These are phyloP conservation scores for Boletus rex-veris DNA, from an alignment of 768 basidiomycete genomes.

Conservation along the genomic window DNA sequence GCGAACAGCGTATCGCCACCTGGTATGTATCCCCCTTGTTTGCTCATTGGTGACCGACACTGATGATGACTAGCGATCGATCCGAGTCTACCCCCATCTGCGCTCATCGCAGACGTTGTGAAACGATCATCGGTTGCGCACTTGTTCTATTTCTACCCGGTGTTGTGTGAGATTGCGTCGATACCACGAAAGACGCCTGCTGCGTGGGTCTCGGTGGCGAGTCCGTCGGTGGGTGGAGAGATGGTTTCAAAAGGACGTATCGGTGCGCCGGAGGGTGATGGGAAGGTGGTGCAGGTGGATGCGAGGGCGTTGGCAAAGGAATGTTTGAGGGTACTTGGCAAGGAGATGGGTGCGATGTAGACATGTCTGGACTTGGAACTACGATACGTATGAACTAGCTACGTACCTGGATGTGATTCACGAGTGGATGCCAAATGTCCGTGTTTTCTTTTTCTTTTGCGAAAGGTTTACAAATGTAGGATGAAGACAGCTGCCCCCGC, in stretches of 20 bases:
- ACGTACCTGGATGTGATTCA: no score
- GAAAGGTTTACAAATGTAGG: no score
- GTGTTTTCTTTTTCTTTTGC: no score
- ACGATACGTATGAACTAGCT: no score
- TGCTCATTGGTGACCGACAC: not conserved
- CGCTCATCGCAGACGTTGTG: constrained; percentile 65
- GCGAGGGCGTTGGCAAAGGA: constrained; percentile 62
- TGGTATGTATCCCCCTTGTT: constrained; percentile 37
- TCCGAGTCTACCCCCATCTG: constrained; percentile 43
- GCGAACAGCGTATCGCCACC: constrained; percentile 53
- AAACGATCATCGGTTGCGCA: constrained; percentile 77
- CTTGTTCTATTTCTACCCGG: constrained; percentile 82
- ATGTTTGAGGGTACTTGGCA: constrained; percentile 67
- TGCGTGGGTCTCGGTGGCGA: constrained; percentile 49
- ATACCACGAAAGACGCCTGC: constrained; percentile 65
- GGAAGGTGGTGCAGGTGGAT: constrained; percentile 50
- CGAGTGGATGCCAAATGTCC: no score
- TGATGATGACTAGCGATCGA: constrained; percentile 35
- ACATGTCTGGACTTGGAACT: not conserved
- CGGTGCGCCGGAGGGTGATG: constrained; percentile 18
- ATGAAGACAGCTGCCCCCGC: no score
- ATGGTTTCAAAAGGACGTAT: constrained; percentile 13
- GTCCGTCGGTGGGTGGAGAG: constrained; percentile 1
- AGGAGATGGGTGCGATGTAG: constrained; percentile 61
- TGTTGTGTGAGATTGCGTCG: constrained; percentile 76